Evolutionary conservation across 1,139 yeast species (phyloP), one percentile per base, ranked within the genome.

Genomic region (Blastobotrys ciferrii): DNA sequence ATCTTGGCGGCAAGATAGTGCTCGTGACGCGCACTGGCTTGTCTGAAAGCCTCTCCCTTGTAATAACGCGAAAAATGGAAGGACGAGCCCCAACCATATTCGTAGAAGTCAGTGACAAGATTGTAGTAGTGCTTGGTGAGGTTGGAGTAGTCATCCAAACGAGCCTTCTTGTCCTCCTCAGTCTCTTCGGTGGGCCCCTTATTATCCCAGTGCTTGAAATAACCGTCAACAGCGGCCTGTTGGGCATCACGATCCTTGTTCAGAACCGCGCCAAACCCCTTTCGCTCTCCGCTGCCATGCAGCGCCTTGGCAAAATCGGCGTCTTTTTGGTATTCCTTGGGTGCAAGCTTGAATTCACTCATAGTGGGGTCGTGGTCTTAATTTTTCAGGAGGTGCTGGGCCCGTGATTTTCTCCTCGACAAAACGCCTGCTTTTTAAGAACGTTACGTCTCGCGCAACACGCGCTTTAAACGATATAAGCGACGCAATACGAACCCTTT

Each of bases 61-160:
- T 87, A 91, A 75, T 84, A 92, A 62, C 96, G 81, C 41, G 96
- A 87, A 69, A 92, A 92, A 71, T 92, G 98, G 87, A 92, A 92
- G n/a, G 96, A 87, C 19, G 96, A 80, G 55, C 98, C 98, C 98
- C 98, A 92, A 43, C 98, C 98, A 70, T 92, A 92, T 74, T 92
- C 98, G 76, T 92, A 92, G 61, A 79, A 87, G 70, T 92, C 98
- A 35, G 98, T 91, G 48, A 88, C 98, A 67, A 92, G 81, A 74
- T 92, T 92, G 76, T 92, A 92, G 77, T 89, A 92, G 66, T 94
- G 96, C 69, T 87, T 92, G 51, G 98, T 92, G 62, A 89, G 80
- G 61, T 85, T 82, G 51, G 95, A 86, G 74, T 92, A 44, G 31
- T 46, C 48, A 15, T 76, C 78, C 55, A 87, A 74, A 71, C 98